These are phyloP conservation scores for Plasmodium gallinaceum DNA, from an alignment of 169 alveolate species.

Conservation along the genomic window DNA sequence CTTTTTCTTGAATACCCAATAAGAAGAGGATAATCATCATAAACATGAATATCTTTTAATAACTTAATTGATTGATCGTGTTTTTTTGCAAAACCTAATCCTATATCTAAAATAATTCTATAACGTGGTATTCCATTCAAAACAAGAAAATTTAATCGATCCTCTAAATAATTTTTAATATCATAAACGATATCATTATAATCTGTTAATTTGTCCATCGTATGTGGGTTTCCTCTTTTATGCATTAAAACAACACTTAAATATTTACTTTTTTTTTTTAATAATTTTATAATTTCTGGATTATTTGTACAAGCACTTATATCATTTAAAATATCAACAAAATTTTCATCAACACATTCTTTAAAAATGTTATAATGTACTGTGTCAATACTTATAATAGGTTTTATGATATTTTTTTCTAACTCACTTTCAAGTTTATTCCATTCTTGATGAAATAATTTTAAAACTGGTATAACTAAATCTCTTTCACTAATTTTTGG, in stretches of 20 bases:
- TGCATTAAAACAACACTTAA: conserved; percentile 71
- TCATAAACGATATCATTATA: conserved; percentile 52
- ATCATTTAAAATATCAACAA: conserved; percentile 64
- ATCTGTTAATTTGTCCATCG: conserved; percentile 68
- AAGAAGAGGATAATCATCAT: conserved; percentile 70
- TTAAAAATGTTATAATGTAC: conserved; percentile 50
- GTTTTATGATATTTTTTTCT: conserved; percentile 12
- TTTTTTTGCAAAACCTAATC: conserved; percentile 70
- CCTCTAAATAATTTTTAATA: conserved; percentile 52
- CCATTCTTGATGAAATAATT: conserved; percentile 50
- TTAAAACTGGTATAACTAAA: conserved; percentile 57
- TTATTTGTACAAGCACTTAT: conserved; percentile 66
- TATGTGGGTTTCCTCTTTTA: conserved; percentile 72
- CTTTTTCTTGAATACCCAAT: conserved; percentile 75
- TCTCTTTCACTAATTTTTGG: conserved; percentile 60
- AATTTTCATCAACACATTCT: conserved; percentile 42
- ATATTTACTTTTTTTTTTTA: conserved; percentile 40
- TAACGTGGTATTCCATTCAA: conserved; percentile 74
- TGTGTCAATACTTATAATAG: conserved; percentile 64
- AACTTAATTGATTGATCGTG: conserved; percentile 64
- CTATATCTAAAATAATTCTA: conserved; percentile 50
- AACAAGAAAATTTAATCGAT: conserved; percentile 51
- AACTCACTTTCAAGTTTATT: neutral
- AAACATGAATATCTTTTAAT: conserved; percentile 59
- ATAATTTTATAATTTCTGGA: conserved; percentile 53